Percentiles rank a stretch among this genome's conserved stretches.
These are phyloP conservation scores for Penicillium taxi DNA, from an alignment of 495 filamentous ascomycete genomes.

Conservation along the genomic window DNA sequence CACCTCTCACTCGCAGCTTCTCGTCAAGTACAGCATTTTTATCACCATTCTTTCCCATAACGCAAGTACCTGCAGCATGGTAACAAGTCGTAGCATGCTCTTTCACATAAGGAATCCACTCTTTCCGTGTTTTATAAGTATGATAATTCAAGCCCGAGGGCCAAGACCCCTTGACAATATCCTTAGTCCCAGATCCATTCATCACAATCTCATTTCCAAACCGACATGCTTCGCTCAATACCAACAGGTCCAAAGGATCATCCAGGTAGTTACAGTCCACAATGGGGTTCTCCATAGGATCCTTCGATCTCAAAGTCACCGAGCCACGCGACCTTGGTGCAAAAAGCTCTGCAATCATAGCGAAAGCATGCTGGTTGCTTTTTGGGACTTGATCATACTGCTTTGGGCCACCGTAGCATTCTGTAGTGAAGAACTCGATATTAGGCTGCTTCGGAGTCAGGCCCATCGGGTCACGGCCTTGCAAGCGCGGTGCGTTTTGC, in stretches of 20 bases:
- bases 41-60: constrained; percentile 42
- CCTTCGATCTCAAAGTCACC: constrained; percentile 27
- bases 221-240: constrained; percentile 42
- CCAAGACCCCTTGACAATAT: constrained; percentile 50
- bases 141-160: constrained; percentile 39
- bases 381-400: constrained; percentile 41
- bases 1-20: constrained; percentile 44
- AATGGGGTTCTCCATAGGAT: constrained; percentile 35
- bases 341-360: constrained; percentile 35
- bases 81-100: constrained; percentile 49
- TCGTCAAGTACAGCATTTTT: constrained; percentile 48
- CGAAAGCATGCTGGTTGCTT: constrained; percentile 35
- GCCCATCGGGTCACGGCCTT: constrained; percentile 46
- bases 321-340: constrained; percentile 36
- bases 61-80: constrained; percentile 47
- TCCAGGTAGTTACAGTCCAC: constrained; percentile 44
- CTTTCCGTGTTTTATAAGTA: constrained; percentile 37
- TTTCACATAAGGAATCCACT: constrained; percentile 42
- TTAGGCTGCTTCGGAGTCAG: constrained; percentile 41
- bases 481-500: constrained; percentile 29
- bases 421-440: constrained; percentile 45
- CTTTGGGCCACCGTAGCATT: constrained; percentile 46
- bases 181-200: constrained; percentile 44
- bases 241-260: constrained; percentile 40
- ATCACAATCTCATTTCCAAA: constrained; percentile 49